phyloP scores from a whole-genome alignment of 2,329 filamentous ascomycete genomes.

The Fusarium pseudonygamai region DNA sequence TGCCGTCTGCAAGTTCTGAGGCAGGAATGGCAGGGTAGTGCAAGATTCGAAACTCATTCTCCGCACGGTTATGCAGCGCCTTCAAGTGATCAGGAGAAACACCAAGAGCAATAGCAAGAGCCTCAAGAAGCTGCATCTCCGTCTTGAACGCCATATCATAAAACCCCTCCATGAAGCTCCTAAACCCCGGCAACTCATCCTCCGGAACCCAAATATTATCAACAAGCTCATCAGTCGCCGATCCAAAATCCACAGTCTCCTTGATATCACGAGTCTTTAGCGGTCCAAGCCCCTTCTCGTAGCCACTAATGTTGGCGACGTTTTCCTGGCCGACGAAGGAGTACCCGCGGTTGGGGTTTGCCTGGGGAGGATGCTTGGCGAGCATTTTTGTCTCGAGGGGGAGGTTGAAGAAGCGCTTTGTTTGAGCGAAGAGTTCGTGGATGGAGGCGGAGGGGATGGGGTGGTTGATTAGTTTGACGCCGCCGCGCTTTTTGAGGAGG shows the following conservation, averaged over 20 bases:
- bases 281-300: constrained; percentile 57
- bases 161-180: constrained; percentile 61
- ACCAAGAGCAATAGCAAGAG: constrained; percentile 78
- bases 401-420: constrained; percentile 45
- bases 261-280: constrained; percentile 60
- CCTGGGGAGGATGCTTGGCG: constrained; percentile 45
- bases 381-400: constrained; percentile 46
- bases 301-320: constrained; percentile 47
- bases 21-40: constrained; percentile 57
- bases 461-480: constrained; percentile 43
- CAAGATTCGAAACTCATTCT: constrained; percentile 68
- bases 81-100: constrained; percentile 77
- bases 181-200: constrained; percentile 36
- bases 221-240: constrained; percentile 43
- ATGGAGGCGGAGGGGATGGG: constrained; percentile 37
- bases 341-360: constrained; percentile 51
- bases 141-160: constrained; percentile 75
- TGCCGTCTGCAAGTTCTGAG: constrained; percentile 41
- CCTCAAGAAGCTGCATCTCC: constrained; percentile 78
- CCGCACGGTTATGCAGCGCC: constrained; percentile 61
- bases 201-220: constrained; percentile 45
- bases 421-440: constrained; percentile 39
- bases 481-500: constrained; percentile 35
- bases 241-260: constrained; percentile 53
- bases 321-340: constrained; percentile 50